These are phyloP conservation scores for Teunomyces pallodes DNA, from an alignment of 805 yeast genomes.

Conservation along the genomic window DNA sequence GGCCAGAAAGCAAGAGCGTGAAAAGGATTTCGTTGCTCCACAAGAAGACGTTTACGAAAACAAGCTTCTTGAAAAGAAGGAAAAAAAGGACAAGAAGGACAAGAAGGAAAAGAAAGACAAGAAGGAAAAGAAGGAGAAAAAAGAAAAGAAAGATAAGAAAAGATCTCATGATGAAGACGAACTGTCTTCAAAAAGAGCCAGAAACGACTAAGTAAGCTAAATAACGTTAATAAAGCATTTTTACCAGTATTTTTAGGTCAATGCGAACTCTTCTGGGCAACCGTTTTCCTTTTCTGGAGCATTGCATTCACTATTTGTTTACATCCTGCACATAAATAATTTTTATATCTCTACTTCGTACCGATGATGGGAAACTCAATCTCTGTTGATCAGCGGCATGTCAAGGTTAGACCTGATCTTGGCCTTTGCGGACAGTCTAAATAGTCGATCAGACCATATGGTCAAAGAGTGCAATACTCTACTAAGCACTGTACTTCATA, in stretches of 20 bases:
- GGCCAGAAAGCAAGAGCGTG: constrained; percentile 65
- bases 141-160: not conserved
- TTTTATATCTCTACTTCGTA: not conserved
- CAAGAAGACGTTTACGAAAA: constrained; percentile 62
- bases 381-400: constrained; percentile 2
- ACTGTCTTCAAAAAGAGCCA: constrained; percentile 4
- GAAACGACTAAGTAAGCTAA: not conserved
- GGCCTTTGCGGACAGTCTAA: constrained; percentile 30
- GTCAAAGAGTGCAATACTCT: constrained; percentile 23
- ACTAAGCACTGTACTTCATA: constrained; percentile 11
- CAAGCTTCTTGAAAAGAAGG: constrained; percentile 26
- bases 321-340: not conserved
- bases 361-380: not conserved
- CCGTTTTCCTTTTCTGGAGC: not conserved
- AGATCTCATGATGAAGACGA: constrained; percentile 7
- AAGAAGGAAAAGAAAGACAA: constrained; percentile 24
- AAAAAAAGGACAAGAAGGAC: constrained; percentile 25
- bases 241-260: not conserved
- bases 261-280: constrained; percentile 1
- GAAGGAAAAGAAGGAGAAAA: constrained; percentile 18
- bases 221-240: not conserved
- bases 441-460: constrained; percentile 22
- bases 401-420: constrained; percentile 29
- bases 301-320: not conserved
- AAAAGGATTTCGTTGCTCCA: constrained; percentile 82